Base-by-base conservation (phyloP, 345 rosid genomes). In the Hypericum perforatum region DNA sequence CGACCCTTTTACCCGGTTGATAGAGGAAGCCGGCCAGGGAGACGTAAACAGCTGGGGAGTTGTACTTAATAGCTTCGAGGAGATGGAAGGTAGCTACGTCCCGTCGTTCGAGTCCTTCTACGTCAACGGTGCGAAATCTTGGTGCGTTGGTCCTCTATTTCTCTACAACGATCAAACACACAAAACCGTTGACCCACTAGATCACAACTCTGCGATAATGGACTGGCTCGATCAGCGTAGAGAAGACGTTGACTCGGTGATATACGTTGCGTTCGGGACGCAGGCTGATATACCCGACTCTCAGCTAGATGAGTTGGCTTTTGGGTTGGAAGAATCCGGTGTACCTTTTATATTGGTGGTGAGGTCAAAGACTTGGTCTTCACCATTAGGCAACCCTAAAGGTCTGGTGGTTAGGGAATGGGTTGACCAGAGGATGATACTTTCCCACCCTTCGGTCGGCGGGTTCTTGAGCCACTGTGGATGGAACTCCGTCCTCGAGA, bases 391-490 rank as follows among this genome's bases (percentile, higher is more conserved):
- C 0, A 38, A 53, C 15, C 53, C 32, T 7, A 69, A 15, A 14
- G 74, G 74, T 2, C 41, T 69, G 62, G 13, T 69, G 5, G 11
- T 36, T 7, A 61, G 29, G 11, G 70, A 54, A 48, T 65, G 58
- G 64, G 65, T 65, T 10, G 64, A 70, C 16, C 68, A 70, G 11
- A 63, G 75, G 0, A 5, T 5, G 7, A 52, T 58, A 16, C 22
- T 70, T 13, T 32, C 32, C 37, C 68, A 62, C 16, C 16, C 52
- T 1, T 60, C 65, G 11, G 15, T 39, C 0, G 65, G 67, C 5
- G 67, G 65, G 16, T 66, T 71, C 53, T 14, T 61, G 52, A 53
- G 70, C 16, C 74, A 65, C 2, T 63, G 70, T 14, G 63, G 65
- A 12, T 52, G 66, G 63, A 70, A 62, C 42, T 70, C 64, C 0